These are phyloP conservation scores for Colletotrichum cordylinicola DNA, from an alignment of 2,329 filamentous ascomycete genomes.

Conservation along the genomic window DNA sequence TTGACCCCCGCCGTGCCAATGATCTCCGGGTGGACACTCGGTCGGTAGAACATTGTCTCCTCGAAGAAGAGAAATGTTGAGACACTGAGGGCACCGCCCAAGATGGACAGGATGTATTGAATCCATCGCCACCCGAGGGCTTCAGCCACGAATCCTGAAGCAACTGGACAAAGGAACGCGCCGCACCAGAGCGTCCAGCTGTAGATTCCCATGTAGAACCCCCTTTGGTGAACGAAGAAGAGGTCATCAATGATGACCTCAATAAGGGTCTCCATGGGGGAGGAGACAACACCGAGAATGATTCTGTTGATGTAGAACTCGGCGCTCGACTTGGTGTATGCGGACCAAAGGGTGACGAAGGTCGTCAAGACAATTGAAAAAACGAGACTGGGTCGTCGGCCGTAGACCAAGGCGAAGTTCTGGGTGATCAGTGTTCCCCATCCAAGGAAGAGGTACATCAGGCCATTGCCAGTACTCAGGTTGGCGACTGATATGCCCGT, in stretches of 20 bases:
- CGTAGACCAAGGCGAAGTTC: constrained; percentile 24
- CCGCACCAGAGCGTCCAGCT: constrained; percentile 29
- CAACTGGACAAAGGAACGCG: constrained; percentile 28
- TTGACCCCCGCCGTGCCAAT: neutral
- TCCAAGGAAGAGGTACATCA: constrained; percentile 26
- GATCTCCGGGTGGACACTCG: neutral
- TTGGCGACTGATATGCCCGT: constrained; percentile 31
- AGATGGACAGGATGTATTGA: constrained; percentile 25
- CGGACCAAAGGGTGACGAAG: constrained; percentile 26
- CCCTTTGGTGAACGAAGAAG: constrained; percentile 28
- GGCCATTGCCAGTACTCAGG: constrained; percentile 28
- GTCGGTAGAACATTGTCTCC: constrained; percentile 28
- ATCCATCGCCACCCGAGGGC: constrained; percentile 30
- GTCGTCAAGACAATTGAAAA: constrained; percentile 24
- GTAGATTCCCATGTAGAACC: constrained; percentile 29
- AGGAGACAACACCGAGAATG: constrained; percentile 26
- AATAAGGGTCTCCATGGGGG: constrained; percentile 27
- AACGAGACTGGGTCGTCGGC: constrained; percentile 22
- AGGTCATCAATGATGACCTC: constrained; percentile 28
- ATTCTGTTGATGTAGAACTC: constrained; percentile 30
- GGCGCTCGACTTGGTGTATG: constrained; percentile 24
- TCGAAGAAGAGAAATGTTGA: constrained; percentile 28
- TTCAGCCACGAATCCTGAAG: constrained; percentile 27
- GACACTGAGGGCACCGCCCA: constrained; percentile 17
- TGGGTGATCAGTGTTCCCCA: constrained; percentile 27